Conservation (phyloP, 2,329 filamentous ascomycete species). For the Monosporascus sp. region DNA sequence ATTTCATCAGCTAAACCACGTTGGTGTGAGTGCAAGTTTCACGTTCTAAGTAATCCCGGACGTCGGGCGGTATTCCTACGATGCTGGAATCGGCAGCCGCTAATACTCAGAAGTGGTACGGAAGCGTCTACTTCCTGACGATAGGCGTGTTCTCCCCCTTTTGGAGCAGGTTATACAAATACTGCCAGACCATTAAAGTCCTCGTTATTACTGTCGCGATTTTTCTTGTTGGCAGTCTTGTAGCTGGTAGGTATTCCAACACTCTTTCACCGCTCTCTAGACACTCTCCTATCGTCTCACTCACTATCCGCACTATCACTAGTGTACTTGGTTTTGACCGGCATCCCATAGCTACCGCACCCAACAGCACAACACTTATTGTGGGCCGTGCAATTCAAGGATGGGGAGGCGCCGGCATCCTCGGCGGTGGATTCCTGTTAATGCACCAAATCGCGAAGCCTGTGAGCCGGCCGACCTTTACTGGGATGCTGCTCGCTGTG, state of each 20-base stretch:
- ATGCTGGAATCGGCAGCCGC: too few relatives aligned
- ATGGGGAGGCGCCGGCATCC: neutral
- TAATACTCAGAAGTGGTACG: neutral
- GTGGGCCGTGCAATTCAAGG: constrained; percentile 7
- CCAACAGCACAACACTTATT: constrained; percentile 5
- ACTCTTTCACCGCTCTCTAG: too few relatives aligned
- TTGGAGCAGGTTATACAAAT: constrained; percentile 5
- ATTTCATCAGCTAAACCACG: constrained; percentile 1
- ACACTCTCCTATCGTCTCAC: too few relatives aligned
- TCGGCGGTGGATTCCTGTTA: constrained; percentile 6
- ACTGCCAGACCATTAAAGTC: neutral
- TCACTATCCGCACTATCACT: too few relatives aligned
- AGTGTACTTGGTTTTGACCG: too few relatives aligned
- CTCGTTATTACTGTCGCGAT: neutral
- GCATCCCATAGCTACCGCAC: neutral
- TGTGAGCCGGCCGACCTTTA: constrained; percentile 2
- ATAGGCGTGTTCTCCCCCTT: neutral
- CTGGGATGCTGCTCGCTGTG: constrained; percentile 1
- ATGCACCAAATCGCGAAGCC: constrained; percentile 3
- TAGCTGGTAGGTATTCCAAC: neutral
- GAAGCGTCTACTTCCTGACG: constrained; percentile 1
- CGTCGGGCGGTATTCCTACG: too few relatives aligned
- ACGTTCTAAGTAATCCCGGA: too few relatives aligned
- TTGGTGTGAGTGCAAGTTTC: neutral
- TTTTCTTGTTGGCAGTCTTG: constrained; percentile 4